Base-by-base conservation (phyloP, 1,139 yeast genomes). In the Saccharomycopsis phalli region DNA sequence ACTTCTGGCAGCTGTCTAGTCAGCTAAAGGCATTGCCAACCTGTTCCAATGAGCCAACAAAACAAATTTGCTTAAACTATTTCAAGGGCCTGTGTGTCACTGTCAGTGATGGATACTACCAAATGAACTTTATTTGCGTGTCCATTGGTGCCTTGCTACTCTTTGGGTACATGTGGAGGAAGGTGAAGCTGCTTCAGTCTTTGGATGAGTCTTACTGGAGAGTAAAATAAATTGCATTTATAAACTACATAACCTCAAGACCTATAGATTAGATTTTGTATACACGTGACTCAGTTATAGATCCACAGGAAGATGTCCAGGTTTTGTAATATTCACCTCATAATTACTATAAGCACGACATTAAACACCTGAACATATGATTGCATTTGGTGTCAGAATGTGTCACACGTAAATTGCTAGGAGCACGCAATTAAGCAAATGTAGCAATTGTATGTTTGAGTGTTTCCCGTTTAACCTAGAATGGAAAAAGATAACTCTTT, bases 91-190 rank as follows among this genome's bases (percentile, higher is more conserved):
- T 47, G 2, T 74, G 86, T 51, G 51, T 55, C 1, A 61, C 74
- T 3, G 46, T 70, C 1, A 66, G 73, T 44, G 98, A 91, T 59
- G 98, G 98, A 0, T 91, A 87, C 60, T 86, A 80, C 56, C 69
- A 74, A 40, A 80, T 94, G 38, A 88, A 86, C 55, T 45, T 74
- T 4, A 44, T 86, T 10, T 88, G 97, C 59, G 73, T 88, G 3
- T 38, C 58, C 0, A 47, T 82, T 31, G 97, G 97, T 1, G 46
- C 80, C 8, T n/a, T 67, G 1, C 63, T 87, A 14, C 83, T 81
- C 57, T 66, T 76, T 39, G 61, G 65, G 0, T 86, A 81, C 76
- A 79, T 84, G 34, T 74, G 71, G 50, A 68, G 64, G 42, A 80
- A 80, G 47, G 71, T 75, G 19, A 58, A 63, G 10, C 59, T 69